Percentiles rank a stretch among this genome's conserved stretches.
Conservation (phyloP, 257 asterid genomes). For the Solanum medicagineum region DNA sequence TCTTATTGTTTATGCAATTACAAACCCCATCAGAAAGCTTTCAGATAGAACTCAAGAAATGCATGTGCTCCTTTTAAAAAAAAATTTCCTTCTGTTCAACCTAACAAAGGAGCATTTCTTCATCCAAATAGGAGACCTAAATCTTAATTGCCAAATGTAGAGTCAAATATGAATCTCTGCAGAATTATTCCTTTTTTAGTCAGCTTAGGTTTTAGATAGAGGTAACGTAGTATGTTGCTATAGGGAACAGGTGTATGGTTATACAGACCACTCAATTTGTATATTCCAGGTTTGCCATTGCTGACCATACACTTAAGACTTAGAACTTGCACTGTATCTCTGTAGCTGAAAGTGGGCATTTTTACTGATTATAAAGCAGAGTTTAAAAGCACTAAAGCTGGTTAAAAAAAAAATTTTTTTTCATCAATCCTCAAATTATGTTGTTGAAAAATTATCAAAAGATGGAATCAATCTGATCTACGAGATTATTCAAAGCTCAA, state of each 20-base stretch:
- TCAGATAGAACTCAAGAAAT: neutral
- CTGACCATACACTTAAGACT: neutral
- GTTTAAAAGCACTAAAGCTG: neutral
- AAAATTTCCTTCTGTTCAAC: neutral
- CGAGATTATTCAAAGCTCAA: neutral
- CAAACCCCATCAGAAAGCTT: neutral
- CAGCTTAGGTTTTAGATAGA: neutral
- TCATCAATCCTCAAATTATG: neutral
- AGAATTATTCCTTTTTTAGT: neutral
- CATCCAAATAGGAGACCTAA: neutral
- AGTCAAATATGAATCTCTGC: neutral
- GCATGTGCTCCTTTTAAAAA: neutral
- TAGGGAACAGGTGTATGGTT: neutral
- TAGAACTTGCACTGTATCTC: neutral
- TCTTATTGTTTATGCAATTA: neutral
- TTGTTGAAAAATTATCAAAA: neutral
- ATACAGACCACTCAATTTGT: neutral
- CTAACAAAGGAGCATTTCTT: neutral
- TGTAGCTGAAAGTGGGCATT: neutral
- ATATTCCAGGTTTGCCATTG: neutral
- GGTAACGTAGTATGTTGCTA: neutral
- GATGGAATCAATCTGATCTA: neutral
- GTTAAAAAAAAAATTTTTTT: neutral
- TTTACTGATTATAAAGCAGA: neutral
- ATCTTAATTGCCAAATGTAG: neutral